Conservation (phyloP, 495 filamentous ascomycete genomes). For the Neurospora sp. region DNA sequence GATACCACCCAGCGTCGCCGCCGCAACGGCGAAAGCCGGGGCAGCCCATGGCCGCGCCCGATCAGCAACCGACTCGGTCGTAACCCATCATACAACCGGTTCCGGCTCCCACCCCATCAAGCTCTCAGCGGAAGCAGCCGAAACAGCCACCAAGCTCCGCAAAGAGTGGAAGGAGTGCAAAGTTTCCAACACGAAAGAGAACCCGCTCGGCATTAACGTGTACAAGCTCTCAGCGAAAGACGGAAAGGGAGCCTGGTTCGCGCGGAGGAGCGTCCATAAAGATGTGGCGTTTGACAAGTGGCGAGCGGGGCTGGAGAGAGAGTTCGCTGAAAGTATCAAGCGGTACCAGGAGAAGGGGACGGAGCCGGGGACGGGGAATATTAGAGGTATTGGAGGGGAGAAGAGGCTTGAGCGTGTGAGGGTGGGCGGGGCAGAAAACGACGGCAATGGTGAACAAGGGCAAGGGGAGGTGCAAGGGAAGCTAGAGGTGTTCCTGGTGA, state of each 20-base stretch:
- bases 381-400: slow-evolving; percentile 79
- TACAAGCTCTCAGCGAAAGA: slow-evolving; percentile 75
- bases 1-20: slow-evolving; percentile 8
- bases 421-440: slow-evolving; percentile 10
- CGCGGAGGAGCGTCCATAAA: slow-evolving; percentile 68
- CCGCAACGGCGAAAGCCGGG: neutral
- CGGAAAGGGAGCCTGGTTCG: slow-evolving; percentile 83
- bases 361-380: slow-evolving; percentile 54
- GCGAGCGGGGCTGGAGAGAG: slow-evolving; percentile 45
- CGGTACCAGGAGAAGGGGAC: slow-evolving; percentile 34
- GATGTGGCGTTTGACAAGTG: slow-evolving; percentile 57
- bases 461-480: neutral
- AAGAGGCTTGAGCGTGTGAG: slow-evolving; percentile 49
- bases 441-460: slow-evolving; percentile 29
- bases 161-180: slow-evolving; percentile 86
- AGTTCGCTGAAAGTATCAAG: slow-evolving; percentile 53
- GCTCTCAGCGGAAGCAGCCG: slow-evolving; percentile 12
- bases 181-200: slow-evolving; percentile 48
- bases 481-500: slow-evolving; percentile 62
- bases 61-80: slow-evolving; percentile 24
- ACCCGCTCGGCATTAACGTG: slow-evolving; percentile 63
- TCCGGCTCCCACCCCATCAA: neutral
- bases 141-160: slow-evolving; percentile 36
- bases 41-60: slow-evolving; percentile 7
- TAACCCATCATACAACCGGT: neutral